Evolutionary conservation across 2,329 filamentous ascomycete species (phyloP).

Genomic region (Harringtonia lauricola): DNA sequence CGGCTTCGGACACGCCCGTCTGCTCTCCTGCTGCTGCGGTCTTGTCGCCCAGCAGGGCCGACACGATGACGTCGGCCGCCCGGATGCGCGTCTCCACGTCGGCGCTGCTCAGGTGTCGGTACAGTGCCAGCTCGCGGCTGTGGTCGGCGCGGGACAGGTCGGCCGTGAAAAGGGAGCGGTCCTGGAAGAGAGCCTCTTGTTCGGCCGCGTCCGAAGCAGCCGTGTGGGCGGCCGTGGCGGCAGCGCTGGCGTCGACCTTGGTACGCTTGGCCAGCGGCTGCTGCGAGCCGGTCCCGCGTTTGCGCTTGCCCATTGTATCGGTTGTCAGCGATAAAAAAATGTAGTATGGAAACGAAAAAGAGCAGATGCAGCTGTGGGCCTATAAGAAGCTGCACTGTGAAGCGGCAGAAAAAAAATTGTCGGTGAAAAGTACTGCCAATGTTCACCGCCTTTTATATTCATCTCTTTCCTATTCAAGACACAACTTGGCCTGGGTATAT

Average conservation of each 20-base stretch:
- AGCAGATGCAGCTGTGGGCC: too few species aligned
- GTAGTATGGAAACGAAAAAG: too few species aligned
- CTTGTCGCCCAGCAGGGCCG: conserved; percentile 35
- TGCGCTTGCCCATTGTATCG: conserved; percentile 11
- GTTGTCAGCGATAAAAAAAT: too few species aligned
- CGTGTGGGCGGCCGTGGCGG: background rate
- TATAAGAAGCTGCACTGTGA: background rate
- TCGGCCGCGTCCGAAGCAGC: background rate
- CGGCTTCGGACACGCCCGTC: conserved; percentile 33
- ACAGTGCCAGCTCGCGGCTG: conserved; percentile 46
- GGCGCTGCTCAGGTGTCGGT: conserved; percentile 50
- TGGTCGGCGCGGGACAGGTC: conserved; percentile 40
- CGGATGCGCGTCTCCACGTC: conserved; percentile 43
- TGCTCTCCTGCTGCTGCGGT: conserved; percentile 11
- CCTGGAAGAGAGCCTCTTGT: conserved; percentile 8
- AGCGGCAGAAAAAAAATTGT: conserved; percentile 4
- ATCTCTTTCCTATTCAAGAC: background rate
- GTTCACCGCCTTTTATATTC: background rate
- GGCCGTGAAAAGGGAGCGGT: conserved; percentile 39
- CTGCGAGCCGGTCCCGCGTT: conserved; percentile 4
- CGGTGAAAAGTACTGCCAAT: background rate
- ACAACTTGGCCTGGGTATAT: background rate
- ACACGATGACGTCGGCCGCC: conserved; percentile 48
- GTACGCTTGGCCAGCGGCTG: conserved; percentile 7
- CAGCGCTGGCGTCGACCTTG: conserved; percentile 1